Base-by-base conservation (phyloP, 2,329 filamentous ascomycete genomes). In the Ceratocystis lukuohia region DNA sequence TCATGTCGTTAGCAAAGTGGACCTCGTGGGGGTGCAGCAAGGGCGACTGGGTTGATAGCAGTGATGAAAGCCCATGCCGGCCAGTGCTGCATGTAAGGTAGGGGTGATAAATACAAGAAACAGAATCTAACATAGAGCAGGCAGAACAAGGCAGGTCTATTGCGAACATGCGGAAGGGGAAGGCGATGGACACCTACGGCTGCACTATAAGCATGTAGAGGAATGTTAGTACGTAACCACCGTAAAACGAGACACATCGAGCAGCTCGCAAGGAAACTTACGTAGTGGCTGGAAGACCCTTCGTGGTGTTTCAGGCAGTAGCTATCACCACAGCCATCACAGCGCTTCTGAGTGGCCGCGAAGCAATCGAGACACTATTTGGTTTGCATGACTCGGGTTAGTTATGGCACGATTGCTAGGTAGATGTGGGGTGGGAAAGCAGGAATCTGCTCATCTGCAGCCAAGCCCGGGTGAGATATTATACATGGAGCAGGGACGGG, bases 241-340 rank as follows among this genome's bases (percentile, higher is more conserved):
- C 3, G 33, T 30, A n/a, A 17, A 33, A 33, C 25, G 15, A 20
- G 7, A 30, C 28, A 41, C 37, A 15, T 2, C 28, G 5, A 28
- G 30, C 10, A 28, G 5, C 22, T 30, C 15, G 53, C 33, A 33
- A 45, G 15, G 61, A n/a, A 30, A 76, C 80, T 77, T 72, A 83
- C 81, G 70, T 78, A 75, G 45, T 80, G 85, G n/a, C 80, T 76
- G 12, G 87, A 89, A 50, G 88, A 93, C 17, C 89, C 89, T 70
- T 91, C 88, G 70, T 95, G 91, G 73, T 96, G 90, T 66, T 87
- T 81, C 68, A 88, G 81, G 74, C 92, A 96, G 74, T 95, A 96
- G 64, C 89, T 88, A 65, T 88, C 88, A 53, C 82, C 82, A 75
- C 92, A 96, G 67, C 81, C 81, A 68, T 79, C 81, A 74, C 92